Conservation (phyloP, 768 basidiomycete species). For the Lactarius tabidus region DNA sequence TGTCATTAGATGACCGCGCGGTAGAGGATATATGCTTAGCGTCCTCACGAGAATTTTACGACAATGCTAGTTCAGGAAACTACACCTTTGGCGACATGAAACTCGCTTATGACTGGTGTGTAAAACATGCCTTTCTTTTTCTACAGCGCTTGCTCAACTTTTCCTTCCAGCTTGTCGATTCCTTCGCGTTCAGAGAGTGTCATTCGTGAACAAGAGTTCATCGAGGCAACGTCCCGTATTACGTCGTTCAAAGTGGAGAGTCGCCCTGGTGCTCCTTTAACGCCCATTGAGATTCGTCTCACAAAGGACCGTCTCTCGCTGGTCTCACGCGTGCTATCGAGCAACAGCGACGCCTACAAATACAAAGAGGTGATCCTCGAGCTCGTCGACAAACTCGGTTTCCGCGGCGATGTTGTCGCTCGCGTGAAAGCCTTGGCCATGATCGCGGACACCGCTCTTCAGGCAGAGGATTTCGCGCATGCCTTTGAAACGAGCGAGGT, state of each 20-base stretch:
- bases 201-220: constrained; percentile 78
- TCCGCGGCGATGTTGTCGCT: constrained; percentile 61
- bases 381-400: constrained; percentile 85
- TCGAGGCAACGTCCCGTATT: constrained; percentile 94
- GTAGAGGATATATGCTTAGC: constrained; percentile 79
- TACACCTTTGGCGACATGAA: constrained; percentile 95
- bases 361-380: constrained; percentile 92
- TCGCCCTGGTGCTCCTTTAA: constrained; percentile 67
- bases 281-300: constrained; percentile 90
- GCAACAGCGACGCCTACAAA: constrained; percentile 83
- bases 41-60: constrained; percentile 87
- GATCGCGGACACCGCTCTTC: constrained; percentile 84
- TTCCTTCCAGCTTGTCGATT: constrained; percentile 62
- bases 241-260: constrained; percentile 87
- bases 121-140: not conserved
- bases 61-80: constrained; percentile 90
- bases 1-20: constrained; percentile 45
- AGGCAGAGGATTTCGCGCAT: constrained; percentile 70
- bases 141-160: not conserved
- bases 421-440: constrained; percentile 83
- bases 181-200: constrained; percentile 60
- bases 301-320: constrained; percentile 85
- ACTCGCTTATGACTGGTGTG: constrained; percentile 90
- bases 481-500: constrained; percentile 68
- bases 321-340: constrained; percentile 81